Base-by-base conservation (phyloP, 257 asterid genomes). In the Penstemon newberryi region DNA sequence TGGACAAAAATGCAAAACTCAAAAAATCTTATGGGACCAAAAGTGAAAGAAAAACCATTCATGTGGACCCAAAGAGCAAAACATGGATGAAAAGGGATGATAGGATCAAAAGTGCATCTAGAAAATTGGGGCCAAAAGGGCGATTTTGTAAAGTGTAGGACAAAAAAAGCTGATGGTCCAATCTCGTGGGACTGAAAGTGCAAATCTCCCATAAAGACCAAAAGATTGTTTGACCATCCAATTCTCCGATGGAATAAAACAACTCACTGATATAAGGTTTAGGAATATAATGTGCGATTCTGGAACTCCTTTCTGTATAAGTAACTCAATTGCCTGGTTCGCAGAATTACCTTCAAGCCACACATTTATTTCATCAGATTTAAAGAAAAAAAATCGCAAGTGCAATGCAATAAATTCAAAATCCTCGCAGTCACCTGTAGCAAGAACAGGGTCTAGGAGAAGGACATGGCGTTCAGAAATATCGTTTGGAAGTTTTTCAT, bases 391-490 rank as follows among this genome's bases (percentile, higher is more conserved):
- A 51, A 18, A 46, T 8, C 53, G 9, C n/a, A 58, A 3, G 11
- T 8, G 33, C 33, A 25, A 25, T 25, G 33, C 46, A 44, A 65
- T 19, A 9, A 12, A 53, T 5, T 52, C 11, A 53, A 40, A 11
- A 44, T 18, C 54, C 10, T 36, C 39, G 46, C 10, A 56, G 54
- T 69, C 81, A 91, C 99, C 99, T 72, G 99, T 94, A 76, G 98
- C 99, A 66, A 94, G 96, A 81, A 94, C 98, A 13, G 98, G 99
- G 70, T 94, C 99, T 45, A 94, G 87, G 74, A 94, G 96, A 62
- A 91, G 95, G 74, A 94, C 99, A 72, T 91, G 99, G 58, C 98
- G 90, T 78, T 91, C 99, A 0, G 84, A 75, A 54, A 94, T 94
- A 69, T 94, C 99, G 37, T 82, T 86, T 43, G 98, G 99, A 65